Evolutionary conservation across 2,329 filamentous ascomycete genomes (phyloP).

Genomic region (Grosmannia penicillata): DNA sequence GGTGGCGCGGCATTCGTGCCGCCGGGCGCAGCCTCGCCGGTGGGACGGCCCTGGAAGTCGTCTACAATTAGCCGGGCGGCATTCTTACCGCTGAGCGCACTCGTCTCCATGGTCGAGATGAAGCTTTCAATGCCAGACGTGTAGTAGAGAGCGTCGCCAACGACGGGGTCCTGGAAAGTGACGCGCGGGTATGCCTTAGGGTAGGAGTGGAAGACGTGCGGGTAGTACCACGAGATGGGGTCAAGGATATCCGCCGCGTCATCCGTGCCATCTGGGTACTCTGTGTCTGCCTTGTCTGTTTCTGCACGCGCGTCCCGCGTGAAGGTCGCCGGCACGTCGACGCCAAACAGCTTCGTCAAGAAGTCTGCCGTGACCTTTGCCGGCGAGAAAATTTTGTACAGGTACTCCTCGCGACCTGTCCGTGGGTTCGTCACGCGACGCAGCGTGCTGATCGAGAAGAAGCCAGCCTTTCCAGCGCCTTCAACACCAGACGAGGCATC

Average conservation of each 20-base stretch:
- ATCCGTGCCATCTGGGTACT: slow-evolving; percentile 18
- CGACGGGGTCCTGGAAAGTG: slow-evolving; percentile 67
- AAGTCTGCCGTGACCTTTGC: slow-evolving; percentile 35
- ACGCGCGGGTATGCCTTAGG: slow-evolving; percentile 72
- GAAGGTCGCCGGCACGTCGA: slow-evolving; percentile 28
- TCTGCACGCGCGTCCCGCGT: slow-evolving; percentile 8
- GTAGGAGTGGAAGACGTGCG: slow-evolving; percentile 71
- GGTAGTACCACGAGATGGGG: slow-evolving; percentile 60
- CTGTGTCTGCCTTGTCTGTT: slow-evolving; percentile 26
- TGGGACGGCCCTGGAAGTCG: slow-evolving; percentile 17
- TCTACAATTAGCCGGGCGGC: slow-evolving; percentile 59
- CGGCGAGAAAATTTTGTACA: slow-evolving; percentile 54
- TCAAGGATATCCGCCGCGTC: slow-evolving; percentile 21
- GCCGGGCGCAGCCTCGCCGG: slow-evolving; percentile 3
- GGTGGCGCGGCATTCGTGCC: background rate
- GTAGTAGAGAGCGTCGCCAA: slow-evolving; percentile 55
- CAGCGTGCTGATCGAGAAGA: slow-evolving; percentile 76
- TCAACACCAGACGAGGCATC: slow-evolving; percentile 31
- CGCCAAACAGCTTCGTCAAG: slow-evolving; percentile 35
- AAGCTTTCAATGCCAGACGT: slow-evolving; percentile 77
- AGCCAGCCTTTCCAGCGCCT: slow-evolving; percentile 58
- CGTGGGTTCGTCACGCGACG: slow-evolving; percentile 46
- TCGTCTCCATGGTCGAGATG: slow-evolving; percentile 97
- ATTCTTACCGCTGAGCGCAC: slow-evolving; percentile 78
- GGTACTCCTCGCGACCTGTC: slow-evolving; percentile 35